Base-by-base conservation (phyloP, 805 yeast genomes). In the Myxozyma geophila region DNA sequence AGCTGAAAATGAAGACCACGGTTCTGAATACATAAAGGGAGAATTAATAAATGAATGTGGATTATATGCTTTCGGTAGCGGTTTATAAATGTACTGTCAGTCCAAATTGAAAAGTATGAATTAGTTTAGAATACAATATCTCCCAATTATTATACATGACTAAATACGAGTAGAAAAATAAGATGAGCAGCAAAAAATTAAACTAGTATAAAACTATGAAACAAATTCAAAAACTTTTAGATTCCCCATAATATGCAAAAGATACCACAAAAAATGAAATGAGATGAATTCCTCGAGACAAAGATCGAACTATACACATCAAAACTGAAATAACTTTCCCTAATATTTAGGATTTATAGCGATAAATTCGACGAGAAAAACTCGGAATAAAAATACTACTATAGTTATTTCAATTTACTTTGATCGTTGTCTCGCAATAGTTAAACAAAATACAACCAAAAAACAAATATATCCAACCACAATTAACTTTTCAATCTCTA, bases 251-350 rank as follows among this genome's bases (percentile, higher is more conserved):
- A 33, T 33, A 46, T 35, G 48, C 23, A 40, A 49, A n/a, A 40
- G 10, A 53, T 28, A 28, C 49, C 7, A 44, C 43, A 46, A 52
- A 33, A 53, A 17, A 21, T 15, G 35, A 21, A 13, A 47, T 17
- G 28, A 43, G 10, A 21, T 6, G 48, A 35, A 37, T n/a, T 8
- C 41, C 52, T 7, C n/a, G 19, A 46, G 35, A 9, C 12, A 5
- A 41, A 39, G 23, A 41, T 23, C 8, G 15, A 44, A 23, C 43
- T 12, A 36, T 52, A 35, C 17, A 40, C 37, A 51, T 17, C 23
- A 47, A 56, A 51, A 51, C 36, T 55, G 55, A 56, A 61, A 51
- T 43, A 50, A 43, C 53, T 57, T 41, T 39, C 57, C 54, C 55
- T 58, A 17, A 19, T 21, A 53, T 2, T 48, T 19, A 15, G 9